Base-by-base conservation (phyloP, 2,329 filamentous ascomycete genomes). In the Penicillium oxalicum region DNA sequence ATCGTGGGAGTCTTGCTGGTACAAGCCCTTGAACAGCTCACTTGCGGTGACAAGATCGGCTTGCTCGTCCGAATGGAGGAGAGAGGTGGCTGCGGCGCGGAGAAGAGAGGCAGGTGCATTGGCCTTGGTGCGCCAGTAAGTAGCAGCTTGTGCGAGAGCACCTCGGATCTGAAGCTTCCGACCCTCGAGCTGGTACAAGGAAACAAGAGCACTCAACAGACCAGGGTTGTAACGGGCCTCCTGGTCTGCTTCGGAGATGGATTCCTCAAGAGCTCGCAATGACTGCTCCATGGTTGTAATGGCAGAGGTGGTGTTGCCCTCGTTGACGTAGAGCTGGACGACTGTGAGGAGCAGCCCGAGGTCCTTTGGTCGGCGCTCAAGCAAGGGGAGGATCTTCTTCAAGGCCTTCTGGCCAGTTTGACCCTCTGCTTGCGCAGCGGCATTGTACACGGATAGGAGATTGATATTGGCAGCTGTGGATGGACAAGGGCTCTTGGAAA, bases 161-260 rank as follows among this genome's bases (percentile, higher is more conserved):
- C 74, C 70, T 53, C 87, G 87, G 52, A 87, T 82, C 28, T 87
- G 83, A 25, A 77, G 73, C 56, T 84, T 85, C 33, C 90, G 86
- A 35, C 86, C 84, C 65, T 93, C 85, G 2, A 78, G 74, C 58
- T 82, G 81, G 69, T 95, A 93, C 0, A 98, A 76, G 2, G 87
- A 83, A 8, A 95, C 84, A 3, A 87, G 76, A 1, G 91, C 76
- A 0, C 88, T 89, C 27, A 97, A 79, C 1, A 98, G 75, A 2
- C 91, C 91, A 0, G 93, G 91, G 26, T 88, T 84, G 66, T 85
- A 93, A 9, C 91, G 84, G 26, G 86, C 80, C 58, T 90, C 83
- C 48, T 82, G 75, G 49, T 84, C 77, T 12, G 78, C 74, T 41
- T 72, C 67, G n/a, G 62, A 65, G 11, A 68, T 75, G 3, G 80